Base-by-base conservation (phyloP, 257 asterid species). In the Verbascum thapsus region DNA sequence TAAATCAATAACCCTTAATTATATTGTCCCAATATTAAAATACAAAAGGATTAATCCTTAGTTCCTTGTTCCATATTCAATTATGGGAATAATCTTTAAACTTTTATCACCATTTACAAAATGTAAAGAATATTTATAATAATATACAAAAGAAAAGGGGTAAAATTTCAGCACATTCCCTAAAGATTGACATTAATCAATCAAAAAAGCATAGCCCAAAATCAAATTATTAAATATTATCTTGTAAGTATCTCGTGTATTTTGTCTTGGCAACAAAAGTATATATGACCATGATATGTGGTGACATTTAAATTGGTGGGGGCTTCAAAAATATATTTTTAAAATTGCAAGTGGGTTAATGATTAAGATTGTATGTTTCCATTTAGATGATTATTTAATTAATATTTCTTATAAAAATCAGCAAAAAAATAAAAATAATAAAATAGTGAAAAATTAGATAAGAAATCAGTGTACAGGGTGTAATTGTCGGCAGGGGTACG, bases 401-500 rank as follows among this genome's bases (percentile, higher is more conserved):
- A 49, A 7, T 58, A 17, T 45, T 5, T 4, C 7, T 13, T 1
- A 15, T 13, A 74, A 73, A 69, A 49, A 71, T 63, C 41, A 26
- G 12, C n/a, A n/a, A n/a, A n/a, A n/a, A n/a, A n/a, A 3, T 5
- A 15, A 22, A 42, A 58, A 53, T 20, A 44, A 20, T 53, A 45
- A 56, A 65, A 49, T 43, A 34, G 6, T 10, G 6, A 17, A 9
- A 39, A 63, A 57, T 72, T 42, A 51, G 83, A 80, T 76, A 70
- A 80, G 76, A 67, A 72, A 68, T 52, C 40, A 58, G 52, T 67
- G 83, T 20, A 63, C 8, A 63, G 75, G 80, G 74, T 54, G 74
- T 41, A 68, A 56, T 64, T 78, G 91, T 85, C 95, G 88, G 88
- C 78, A 82, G 72, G 86, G 91, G 85, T 88, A 84, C 95, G 90